Evolutionary conservation across 2,329 filamentous ascomycete genomes (phyloP).

Genomic region (Exophiala sp.): DNA sequence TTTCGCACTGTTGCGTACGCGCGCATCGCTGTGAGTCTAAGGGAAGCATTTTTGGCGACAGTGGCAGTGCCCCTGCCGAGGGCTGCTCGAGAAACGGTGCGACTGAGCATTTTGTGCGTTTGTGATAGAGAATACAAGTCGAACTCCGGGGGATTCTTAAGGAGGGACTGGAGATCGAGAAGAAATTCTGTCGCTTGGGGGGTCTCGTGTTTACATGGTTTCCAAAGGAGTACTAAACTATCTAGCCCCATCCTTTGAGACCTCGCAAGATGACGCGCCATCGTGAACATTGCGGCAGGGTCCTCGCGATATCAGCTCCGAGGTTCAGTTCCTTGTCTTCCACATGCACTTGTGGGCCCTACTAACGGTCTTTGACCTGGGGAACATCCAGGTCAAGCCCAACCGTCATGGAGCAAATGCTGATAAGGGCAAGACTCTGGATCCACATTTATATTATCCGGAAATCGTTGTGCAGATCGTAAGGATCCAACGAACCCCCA

Average conservation of each 20-base stretch:
- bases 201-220: background rate
- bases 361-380: background rate
- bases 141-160: too few species aligned
- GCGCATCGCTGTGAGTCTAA: background rate
- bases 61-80: background rate
- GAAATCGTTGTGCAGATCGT: background rate
- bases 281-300: background rate
- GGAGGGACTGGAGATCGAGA: background rate
- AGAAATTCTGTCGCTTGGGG: background rate
- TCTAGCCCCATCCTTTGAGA: background rate
- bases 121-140: background rate
- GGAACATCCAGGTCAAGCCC: background rate
- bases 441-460: background rate
- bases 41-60: background rate
- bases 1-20: constrained; percentile 8
- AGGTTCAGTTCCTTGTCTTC: background rate
- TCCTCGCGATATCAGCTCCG: background rate
- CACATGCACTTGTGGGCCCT: background rate
- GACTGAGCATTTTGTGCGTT: constrained; percentile 1
- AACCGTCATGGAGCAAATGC: background rate
- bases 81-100: constrained; percentile 2
- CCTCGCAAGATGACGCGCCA: background rate
- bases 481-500: background rate
- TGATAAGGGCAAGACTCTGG: background rate
- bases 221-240: background rate